Base-by-base conservation (phyloP, 1,284 basidiomycete genomes). In the Neonothopanus nambi region DNA sequence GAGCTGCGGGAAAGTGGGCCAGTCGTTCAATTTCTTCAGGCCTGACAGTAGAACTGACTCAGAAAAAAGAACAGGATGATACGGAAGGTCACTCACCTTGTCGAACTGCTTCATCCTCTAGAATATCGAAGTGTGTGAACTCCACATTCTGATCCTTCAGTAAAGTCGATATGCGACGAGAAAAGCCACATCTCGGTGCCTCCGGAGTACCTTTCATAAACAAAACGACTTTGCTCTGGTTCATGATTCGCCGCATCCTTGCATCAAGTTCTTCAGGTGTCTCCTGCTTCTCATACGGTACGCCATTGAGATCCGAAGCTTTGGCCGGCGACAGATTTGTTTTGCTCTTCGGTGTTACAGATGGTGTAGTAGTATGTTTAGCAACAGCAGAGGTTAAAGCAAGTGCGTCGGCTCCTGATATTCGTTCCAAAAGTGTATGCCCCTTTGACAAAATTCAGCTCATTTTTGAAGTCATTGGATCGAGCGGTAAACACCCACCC, bases 181-280 rank as follows among this genome's bases (percentile, higher is more conserved):
- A 96, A 77, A 98, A 99, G 13, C 96, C 96, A 64, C 96, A 97
- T 52, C 89, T 85, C 12, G 95, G 96, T 6, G 76, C 77, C 41
- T 90, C 84, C 0, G 95, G 94, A 52, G 77, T 81, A 36, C 96
- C 97, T 74, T 99, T 99, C 95, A 99, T 99, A 81, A 99, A 98
- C 54, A 99, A 72, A 52, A 99, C 93, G 9, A 98, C 83, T 11
- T 71, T 71, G 67, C 74, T 80, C 71, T 82, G 79, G 51, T 76
- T 76, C 91, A 95, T 94, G 56, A 95, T 69, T 44, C 59, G 63
- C 26, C 70, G 73, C 67, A 93, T 80, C 49, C 93, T 79, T 40
- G 68, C 65, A 40, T 81, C 77, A 20, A 93, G 78, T 59, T 89
- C 75, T 60, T 88, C 88, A n/a, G 76, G 69, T 5, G 81, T 78